Conservation (phyloP, 2,329 filamentous ascomycete genomes). For the Claviceps arundinis region DNA sequence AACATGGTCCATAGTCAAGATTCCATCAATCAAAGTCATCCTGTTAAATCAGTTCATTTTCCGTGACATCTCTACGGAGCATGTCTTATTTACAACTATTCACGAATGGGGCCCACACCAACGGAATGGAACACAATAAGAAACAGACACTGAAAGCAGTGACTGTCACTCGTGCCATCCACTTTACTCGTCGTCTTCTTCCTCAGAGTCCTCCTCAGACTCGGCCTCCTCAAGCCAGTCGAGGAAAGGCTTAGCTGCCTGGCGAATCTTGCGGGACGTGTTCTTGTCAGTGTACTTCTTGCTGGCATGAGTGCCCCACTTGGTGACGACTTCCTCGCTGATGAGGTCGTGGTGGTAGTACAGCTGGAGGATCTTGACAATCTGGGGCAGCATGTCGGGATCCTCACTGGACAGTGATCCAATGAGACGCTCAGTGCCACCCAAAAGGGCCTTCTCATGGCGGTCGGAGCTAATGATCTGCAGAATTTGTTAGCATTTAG, state of each 20-base stretch:
- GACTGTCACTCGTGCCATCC: background rate
- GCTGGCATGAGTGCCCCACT: constrained; percentile 89
- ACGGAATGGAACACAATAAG: too few species aligned
- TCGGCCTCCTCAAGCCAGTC: constrained; percentile 86
- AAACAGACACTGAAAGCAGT: background rate
- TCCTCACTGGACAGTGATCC: constrained; percentile 57
- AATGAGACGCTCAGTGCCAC: constrained; percentile 87
- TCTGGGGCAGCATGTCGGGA: constrained; percentile 59
- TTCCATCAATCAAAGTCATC: too few species aligned
- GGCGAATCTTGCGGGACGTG: constrained; percentile 89
- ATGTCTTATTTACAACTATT: too few species aligned
- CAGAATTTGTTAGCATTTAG: background rate
- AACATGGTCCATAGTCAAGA: too few species aligned
- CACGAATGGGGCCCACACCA: too few species aligned
- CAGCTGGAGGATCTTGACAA: constrained; percentile 77
- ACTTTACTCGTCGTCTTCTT: constrained; percentile 30
- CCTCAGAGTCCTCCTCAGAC: constrained; percentile 48
- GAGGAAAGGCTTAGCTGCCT: constrained; percentile 86
- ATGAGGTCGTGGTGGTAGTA: constrained; percentile 87
- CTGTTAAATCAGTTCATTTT: too few species aligned
- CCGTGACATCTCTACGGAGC: too few species aligned
- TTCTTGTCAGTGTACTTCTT: constrained; percentile 93
- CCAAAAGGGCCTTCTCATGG: constrained; percentile 89
- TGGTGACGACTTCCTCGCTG: constrained; percentile 74
- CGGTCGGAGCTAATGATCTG: constrained; percentile 63